Conservation (phyloP, 345 rosid genomes). For the Orychophragmus violaceus region DNA sequence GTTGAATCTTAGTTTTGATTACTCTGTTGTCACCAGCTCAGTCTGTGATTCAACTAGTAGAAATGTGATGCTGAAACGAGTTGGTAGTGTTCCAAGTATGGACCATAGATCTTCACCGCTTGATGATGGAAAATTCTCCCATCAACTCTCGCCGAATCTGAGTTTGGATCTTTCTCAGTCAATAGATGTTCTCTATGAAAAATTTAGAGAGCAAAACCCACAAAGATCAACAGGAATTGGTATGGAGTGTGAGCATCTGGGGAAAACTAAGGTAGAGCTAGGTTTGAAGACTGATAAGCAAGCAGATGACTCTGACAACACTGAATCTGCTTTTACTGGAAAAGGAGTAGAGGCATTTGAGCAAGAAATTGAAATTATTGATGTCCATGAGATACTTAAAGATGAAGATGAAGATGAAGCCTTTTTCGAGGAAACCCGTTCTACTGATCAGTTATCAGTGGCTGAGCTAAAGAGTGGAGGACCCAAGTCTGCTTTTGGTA, state of each 20-base stretch:
- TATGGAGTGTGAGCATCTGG: not conserved
- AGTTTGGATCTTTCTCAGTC: constrained; percentile 65
- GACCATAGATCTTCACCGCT: constrained; percentile 27
- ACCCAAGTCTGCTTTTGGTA: constrained; percentile 30
- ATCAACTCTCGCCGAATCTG: constrained; percentile 35
- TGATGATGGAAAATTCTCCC: constrained; percentile 37
- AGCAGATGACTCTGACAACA: constrained; percentile 29
- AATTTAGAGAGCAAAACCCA: constrained; percentile 46
- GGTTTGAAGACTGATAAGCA: constrained; percentile 27
- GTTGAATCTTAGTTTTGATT: constrained; percentile 68
- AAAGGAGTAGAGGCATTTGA: constrained; percentile 55
- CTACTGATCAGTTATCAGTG: constrained; percentile 12
- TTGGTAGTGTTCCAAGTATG: constrained; percentile 50
- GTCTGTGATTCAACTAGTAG: constrained; percentile 24
- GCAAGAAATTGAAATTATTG: constrained; percentile 47
- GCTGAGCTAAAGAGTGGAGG: constrained; percentile 29
- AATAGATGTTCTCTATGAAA: constrained; percentile 50
- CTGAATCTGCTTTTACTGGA: constrained; percentile 39
- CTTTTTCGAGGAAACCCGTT: constrained; percentile 20
- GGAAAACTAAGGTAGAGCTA: constrained; percentile 12
- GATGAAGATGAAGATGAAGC: constrained; percentile 37
- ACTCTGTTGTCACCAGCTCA: constrained; percentile 35
- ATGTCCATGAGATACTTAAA: constrained; percentile 45
- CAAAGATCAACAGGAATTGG: constrained; percentile 22
- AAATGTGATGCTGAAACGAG: constrained; percentile 34